These are phyloP conservation scores for Globisporangium canariense DNA, from an alignment of 352 stramenopile genomes.

Conservation along the genomic window DNA sequence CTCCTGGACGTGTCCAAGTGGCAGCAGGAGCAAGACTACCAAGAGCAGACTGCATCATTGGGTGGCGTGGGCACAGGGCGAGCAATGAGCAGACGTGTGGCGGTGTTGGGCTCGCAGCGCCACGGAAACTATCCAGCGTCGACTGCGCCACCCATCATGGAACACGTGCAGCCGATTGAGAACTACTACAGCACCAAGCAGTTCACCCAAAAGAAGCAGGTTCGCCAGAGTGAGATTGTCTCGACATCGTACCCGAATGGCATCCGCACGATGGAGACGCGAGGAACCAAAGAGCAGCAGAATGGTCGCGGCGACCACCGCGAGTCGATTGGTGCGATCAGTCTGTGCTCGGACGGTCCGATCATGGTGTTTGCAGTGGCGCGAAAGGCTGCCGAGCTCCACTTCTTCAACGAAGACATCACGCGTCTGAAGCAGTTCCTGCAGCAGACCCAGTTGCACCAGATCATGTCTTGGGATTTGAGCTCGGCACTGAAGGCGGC, in stretches of 20 bases:
- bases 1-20: conserved; percentile 81
- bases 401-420: conserved; percentile 84
- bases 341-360: conserved; percentile 61
- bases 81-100: conserved; percentile 24
- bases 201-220: conserved; percentile 59
- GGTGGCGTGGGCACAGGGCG: conserved; percentile 20
- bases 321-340: conserved; percentile 44
- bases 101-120: conserved; percentile 56
- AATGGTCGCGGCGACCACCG: conserved; percentile 17
- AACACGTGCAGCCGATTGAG: conserved; percentile 63
- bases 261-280: conserved; percentile 19
- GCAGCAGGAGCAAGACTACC: conserved; percentile 74
- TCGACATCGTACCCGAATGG: conserved; percentile 55
- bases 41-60: conserved; percentile 39
- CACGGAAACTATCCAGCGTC: conserved; percentile 37
- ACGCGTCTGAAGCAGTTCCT: conserved; percentile 59
- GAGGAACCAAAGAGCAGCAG: conserved; percentile 12
- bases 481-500: conserved; percentile 33
- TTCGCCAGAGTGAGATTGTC: conserved; percentile 83
- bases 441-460: conserved; percentile 60
- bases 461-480: conserved; percentile 35
- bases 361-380: conserved; percentile 83
- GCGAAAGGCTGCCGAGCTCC: conserved; percentile 61
- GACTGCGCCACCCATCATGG: conserved; percentile 28
- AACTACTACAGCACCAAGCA: conserved; percentile 41